Evolutionary conservation across 2,329 filamentous ascomycete genomes (phyloP).

Genomic region (Calonectria ilicicola): DNA sequence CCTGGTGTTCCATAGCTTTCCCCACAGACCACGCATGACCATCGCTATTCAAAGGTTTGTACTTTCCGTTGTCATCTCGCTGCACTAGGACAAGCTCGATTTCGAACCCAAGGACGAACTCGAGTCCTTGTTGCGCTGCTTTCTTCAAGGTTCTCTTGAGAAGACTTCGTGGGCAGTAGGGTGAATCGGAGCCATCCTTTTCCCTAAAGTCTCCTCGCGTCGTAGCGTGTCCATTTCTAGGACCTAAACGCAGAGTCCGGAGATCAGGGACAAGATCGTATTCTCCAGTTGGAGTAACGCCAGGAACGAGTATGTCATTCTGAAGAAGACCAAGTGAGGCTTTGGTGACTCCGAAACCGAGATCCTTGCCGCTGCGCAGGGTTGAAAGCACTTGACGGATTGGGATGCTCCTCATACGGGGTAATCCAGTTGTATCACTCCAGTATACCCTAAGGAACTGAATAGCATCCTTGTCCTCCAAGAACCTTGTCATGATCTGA

Average conservation of each 20-base stretch:
- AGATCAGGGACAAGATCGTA: conserved; percentile 77
- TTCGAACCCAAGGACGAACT: conserved; percentile 81
- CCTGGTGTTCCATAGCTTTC: conserved; percentile 70
- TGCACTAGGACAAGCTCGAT: conserved; percentile 82
- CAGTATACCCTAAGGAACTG: conserved; percentile 82
- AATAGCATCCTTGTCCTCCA: conserved; percentile 59
- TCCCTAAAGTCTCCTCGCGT: conserved; percentile 76
- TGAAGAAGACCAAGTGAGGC: conserved; percentile 76
- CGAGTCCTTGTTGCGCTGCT: conserved; percentile 64
- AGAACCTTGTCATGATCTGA: conserved; percentile 47
- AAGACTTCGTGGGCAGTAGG: conserved; percentile 74
- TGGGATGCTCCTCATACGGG: conserved; percentile 76
- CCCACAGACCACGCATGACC: conserved; percentile 80
- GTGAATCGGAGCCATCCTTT: conserved; percentile 58
- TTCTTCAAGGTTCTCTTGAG: conserved; percentile 66
- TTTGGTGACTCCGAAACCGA: conserved; percentile 71
- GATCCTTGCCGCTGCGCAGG: conserved; percentile 56
- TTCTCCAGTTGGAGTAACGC: conserved; percentile 70
- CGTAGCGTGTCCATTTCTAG: conserved; percentile 70
- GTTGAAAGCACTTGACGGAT: conserved; percentile 65
- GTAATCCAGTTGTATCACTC: conserved; percentile 80
- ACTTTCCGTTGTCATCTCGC: conserved; percentile 50
- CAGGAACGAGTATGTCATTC: conserved; percentile 69
- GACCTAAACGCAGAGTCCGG: conserved; percentile 69
- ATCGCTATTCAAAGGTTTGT: conserved; percentile 62